These are phyloP conservation scores for Vitis labrusca DNA, from an alignment of 164 flowering plant species.

Conservation along the genomic window DNA sequence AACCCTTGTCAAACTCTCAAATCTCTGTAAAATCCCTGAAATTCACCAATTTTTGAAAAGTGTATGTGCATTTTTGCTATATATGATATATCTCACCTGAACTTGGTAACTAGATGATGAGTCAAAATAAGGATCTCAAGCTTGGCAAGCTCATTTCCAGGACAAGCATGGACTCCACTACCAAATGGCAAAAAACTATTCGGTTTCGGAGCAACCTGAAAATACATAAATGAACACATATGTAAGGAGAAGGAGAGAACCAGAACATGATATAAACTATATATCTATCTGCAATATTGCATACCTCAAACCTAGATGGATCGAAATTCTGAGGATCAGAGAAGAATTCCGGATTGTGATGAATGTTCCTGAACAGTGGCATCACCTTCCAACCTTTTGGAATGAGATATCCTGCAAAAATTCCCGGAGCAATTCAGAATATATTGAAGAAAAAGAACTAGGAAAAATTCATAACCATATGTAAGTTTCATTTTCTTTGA, in stretches of 20 bases:
- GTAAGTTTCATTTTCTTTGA: not conserved
- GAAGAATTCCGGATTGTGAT: constrained; percentile 55
- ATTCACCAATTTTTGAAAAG: too few relatives aligned
- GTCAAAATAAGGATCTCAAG: constrained; percentile 49
- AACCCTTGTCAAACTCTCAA: not conserved
- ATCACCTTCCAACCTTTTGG: constrained; percentile 75
- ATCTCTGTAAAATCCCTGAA: too few relatives aligned
- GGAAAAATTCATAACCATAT: too few relatives aligned
- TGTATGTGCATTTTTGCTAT: not conserved
- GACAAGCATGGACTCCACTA: constrained; percentile 52
- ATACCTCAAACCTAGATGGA: constrained; percentile 42
- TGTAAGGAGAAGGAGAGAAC: too few relatives aligned
- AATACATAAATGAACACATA: too few relatives aligned
- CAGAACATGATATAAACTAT: too few relatives aligned
- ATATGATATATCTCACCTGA: constrained; percentile 30
- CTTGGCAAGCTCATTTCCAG: constrained; percentile 65
- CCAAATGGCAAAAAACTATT: constrained; percentile 66
- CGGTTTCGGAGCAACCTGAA: constrained; percentile 50
- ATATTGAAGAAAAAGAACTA: not conserved
- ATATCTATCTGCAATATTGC: not conserved
- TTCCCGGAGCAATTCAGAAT: not conserved
- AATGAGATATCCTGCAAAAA: constrained; percentile 45
- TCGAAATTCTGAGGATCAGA: constrained; percentile 34
- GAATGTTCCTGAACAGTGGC: constrained; percentile 65
- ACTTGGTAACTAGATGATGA: constrained; percentile 49